phyloP scores from a whole-genome alignment of 495 filamentous ascomycete genomes.

The Niebla homalea region DNA sequence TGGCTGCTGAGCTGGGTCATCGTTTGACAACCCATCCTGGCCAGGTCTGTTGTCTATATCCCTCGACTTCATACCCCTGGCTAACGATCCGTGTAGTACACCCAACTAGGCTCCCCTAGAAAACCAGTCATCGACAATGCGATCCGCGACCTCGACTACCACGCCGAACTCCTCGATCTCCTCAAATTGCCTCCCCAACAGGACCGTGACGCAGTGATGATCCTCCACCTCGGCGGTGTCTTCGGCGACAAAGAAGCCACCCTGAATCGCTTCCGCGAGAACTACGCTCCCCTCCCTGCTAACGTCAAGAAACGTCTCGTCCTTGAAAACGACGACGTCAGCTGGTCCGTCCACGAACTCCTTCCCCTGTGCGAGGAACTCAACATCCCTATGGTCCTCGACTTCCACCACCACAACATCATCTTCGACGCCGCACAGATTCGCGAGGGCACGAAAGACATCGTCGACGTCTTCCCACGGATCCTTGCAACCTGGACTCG shows the following conservation, averaged over 20 bases:
- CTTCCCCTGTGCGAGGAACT: conserved; percentile 86
- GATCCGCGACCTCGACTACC: conserved; percentile 76
- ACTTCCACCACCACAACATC: conserved; percentile 95
- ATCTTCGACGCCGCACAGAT: conserved; percentile 58
- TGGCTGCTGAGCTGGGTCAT: conserved; percentile 71
- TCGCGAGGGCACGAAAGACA: conserved; percentile 77
- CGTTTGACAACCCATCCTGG: conserved; percentile 84
- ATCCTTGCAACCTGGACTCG: conserved; percentile 77
- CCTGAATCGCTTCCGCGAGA: conserved; percentile 65
- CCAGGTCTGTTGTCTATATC: conserved; percentile 33
- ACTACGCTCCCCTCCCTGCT: conserved; percentile 52
- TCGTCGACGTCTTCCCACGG: conserved; percentile 52
- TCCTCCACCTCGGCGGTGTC: conserved; percentile 84
- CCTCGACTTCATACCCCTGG: conserved; percentile 4
- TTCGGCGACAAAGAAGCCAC: conserved; percentile 82
- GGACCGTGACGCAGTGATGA: conserved; percentile 84
- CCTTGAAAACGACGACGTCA: conserved; percentile 88
- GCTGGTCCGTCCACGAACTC: conserved; percentile 81
- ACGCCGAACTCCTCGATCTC: conserved; percentile 71
- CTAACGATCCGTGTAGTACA: conserved; percentile 44
- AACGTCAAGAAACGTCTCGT: conserved; percentile 71
- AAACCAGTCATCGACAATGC: conserved; percentile 60
- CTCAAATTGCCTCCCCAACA: conserved; percentile 68
- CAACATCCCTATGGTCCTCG: conserved; percentile 83
- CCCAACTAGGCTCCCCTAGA: conserved; percentile 73